These are phyloP conservation scores for Hypoxylon rubiginosum DNA, from an alignment of 2,329 filamentous ascomycete genomes.

Conservation along the genomic window DNA sequence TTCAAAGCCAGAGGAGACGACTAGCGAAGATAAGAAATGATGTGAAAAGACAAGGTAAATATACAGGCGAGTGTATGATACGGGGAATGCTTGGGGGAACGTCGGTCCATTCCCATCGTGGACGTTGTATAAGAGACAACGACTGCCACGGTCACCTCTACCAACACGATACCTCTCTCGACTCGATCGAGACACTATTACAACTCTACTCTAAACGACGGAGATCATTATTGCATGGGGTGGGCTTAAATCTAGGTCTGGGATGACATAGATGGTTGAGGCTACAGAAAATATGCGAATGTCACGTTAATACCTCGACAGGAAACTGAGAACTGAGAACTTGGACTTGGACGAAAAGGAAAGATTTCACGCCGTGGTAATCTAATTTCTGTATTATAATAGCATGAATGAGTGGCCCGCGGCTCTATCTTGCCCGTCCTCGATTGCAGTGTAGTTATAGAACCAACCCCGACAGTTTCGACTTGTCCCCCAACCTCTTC, in stretches of 20 bases:
- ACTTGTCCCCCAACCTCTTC: neutral
- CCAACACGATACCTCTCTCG: conserved; percentile 2
- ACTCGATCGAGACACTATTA: conserved; percentile 20
- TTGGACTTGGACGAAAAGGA: neutral
- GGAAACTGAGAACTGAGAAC: conserved; percentile 1
- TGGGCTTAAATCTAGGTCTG: conserved; percentile 16
- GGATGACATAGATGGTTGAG: conserved; percentile 16
- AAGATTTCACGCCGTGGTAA: conserved; percentile 20
- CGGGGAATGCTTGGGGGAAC: conserved; percentile 9
- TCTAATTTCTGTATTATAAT: conserved; percentile 49
- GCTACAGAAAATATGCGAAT: conserved; percentile 26
- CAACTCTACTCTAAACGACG: conserved; percentile 38
- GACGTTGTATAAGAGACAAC: conserved; percentile 4
- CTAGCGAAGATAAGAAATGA: conserved; percentile 39
- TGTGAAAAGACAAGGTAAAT: neutral
- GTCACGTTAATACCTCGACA: conserved; percentile 10
- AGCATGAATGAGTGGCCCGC: conserved; percentile 35
- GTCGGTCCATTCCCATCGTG: conserved; percentile 23
- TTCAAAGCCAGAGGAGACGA: conserved; percentile 31
- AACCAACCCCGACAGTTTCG: conserved; percentile 10
- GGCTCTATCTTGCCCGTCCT: conserved; percentile 16
- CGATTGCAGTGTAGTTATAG: conserved; percentile 32
- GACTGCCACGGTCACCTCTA: conserved; percentile 8
- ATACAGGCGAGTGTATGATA: conserved; percentile 26
- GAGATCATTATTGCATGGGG: conserved; percentile 32